A percentile compares a stretch with the other conserved stretches of the same genome.
These are phyloP conservation scores for Butyriboletus appendiculatus DNA, from an alignment of 1,284 basidiomycete genomes.

Conservation along the genomic window DNA sequence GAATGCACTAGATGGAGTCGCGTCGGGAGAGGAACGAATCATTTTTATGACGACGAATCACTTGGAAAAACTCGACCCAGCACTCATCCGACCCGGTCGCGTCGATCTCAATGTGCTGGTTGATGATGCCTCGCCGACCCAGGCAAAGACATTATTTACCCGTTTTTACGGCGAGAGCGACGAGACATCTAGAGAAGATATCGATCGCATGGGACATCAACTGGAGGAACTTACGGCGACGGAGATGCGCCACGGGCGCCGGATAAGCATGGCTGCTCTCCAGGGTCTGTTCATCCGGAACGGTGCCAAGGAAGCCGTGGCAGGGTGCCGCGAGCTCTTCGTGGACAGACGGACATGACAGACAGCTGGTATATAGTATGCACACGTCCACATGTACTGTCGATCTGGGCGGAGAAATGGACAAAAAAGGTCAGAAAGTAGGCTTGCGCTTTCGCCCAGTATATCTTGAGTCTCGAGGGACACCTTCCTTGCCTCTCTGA, in stretches of 20 bases:
- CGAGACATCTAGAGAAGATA: constrained; percentile 33
- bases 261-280: constrained; percentile 90
- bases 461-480: constrained; percentile 80
- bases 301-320: constrained; percentile 62
- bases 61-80: constrained; percentile 79
- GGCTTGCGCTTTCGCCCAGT: constrained; percentile 75
- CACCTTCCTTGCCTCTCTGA: constrained; percentile 76
- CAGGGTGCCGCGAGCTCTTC: constrained; percentile 55
- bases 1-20: constrained; percentile 97
- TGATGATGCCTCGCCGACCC: constrained; percentile 84
- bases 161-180: constrained; percentile 77
- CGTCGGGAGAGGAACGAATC: constrained; percentile 95
- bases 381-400: constrained; percentile 3
- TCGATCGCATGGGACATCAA: constrained; percentile 48
- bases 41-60: constrained; percentile 99
- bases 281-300: constrained; percentile 92
- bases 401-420: background rate
- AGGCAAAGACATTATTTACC: constrained; percentile 80
- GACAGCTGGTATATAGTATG: constrained; percentile 10
- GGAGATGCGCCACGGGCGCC: constrained; percentile 52
- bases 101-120: constrained; percentile 88
- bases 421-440: constrained; percentile 50
- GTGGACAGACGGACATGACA: constrained; percentile 36
- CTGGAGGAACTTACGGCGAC: constrained; percentile 56
- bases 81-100: constrained; percentile 92